Evolutionary conservation across 768 basidiomycete species (phyloP).

Genomic region (Naganishia vaughanmartiniae): DNA sequence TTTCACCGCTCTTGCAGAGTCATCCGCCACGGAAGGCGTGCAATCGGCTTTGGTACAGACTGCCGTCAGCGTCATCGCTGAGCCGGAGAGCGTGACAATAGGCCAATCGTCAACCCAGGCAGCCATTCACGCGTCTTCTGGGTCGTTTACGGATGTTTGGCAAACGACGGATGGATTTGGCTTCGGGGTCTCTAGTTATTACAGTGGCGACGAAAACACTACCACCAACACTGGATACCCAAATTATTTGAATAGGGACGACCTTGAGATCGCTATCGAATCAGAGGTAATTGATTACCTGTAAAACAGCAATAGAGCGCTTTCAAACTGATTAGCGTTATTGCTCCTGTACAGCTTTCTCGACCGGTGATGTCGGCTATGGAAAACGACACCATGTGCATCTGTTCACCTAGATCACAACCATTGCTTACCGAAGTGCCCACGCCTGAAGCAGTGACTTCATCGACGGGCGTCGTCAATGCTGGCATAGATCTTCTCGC

Average conservation of each 20-base stretch:
- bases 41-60: conserved; percentile 78
- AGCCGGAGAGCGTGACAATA: conserved; percentile 72
- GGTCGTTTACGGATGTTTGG: conserved; percentile 82
- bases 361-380: conserved; percentile 77
- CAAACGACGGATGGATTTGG: conserved; percentile 81
- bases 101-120: conserved; percentile 75
- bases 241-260: conserved; percentile 64
- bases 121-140: conserved; percentile 74
- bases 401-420: conserved; percentile 55
- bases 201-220: conserved; percentile 5
- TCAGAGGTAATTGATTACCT: conserved; percentile 60
- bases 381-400: conserved; percentile 77
- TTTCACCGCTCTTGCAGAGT: conserved; percentile 75
- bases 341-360: conserved; percentile 57
- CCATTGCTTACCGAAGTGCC: conserved; percentile 26
- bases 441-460: conserved; percentile 59
- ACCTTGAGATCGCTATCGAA: conserved; percentile 75
- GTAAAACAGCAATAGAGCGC: not conserved
- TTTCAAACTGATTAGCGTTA: not conserved
- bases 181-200: conserved; percentile 71
- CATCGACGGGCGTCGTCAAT: conserved; percentile 79
- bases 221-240: conserved; percentile 14
- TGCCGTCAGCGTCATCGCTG: conserved; percentile 75
- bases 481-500: conserved; percentile 84
- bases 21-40: conserved; percentile 75